phyloP scores from a whole-genome alignment of 768 basidiomycete species.

The Boletus tomentosulus region DNA sequence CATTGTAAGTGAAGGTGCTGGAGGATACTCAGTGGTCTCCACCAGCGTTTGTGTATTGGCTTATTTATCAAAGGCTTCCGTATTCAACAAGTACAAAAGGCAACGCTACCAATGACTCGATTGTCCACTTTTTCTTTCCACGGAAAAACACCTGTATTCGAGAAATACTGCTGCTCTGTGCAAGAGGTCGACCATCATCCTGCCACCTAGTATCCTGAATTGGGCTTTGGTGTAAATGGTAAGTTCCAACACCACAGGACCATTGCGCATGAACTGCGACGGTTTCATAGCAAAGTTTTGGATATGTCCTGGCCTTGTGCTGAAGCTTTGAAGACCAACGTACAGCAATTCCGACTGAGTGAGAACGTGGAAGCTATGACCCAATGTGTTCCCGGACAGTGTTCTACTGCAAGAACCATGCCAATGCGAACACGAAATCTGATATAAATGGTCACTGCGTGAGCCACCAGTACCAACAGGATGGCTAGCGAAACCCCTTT shows the following conservation, averaged over 20 bases:
- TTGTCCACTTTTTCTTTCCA: neutral
- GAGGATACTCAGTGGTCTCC: no score
- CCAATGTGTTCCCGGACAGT: no score
- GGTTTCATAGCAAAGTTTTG: no score
- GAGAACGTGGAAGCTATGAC: no score
- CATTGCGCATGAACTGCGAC: neutral
- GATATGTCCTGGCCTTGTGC: no score
- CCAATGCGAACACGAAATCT: no score
- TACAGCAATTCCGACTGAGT: neutral
- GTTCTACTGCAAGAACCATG: no score
- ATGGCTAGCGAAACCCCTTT: neutral
- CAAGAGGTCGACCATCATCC: neutral
- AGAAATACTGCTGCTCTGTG: neutral
- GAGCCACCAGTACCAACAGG: neutral
- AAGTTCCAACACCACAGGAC: neutral
- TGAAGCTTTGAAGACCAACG: neutral
- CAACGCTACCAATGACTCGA: no score
- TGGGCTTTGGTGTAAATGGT: no score
- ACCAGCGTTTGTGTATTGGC: neutral
- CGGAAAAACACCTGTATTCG: neutral
- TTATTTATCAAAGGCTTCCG: neutral
- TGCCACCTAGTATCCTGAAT: neutral
- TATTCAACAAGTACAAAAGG: neutral
- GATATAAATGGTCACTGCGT: neutral
- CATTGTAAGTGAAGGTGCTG: constrained; percentile 9